phyloP scores from a whole-genome alignment of 148 eudicot species.

The Hydrangea macrophylla region DNA sequence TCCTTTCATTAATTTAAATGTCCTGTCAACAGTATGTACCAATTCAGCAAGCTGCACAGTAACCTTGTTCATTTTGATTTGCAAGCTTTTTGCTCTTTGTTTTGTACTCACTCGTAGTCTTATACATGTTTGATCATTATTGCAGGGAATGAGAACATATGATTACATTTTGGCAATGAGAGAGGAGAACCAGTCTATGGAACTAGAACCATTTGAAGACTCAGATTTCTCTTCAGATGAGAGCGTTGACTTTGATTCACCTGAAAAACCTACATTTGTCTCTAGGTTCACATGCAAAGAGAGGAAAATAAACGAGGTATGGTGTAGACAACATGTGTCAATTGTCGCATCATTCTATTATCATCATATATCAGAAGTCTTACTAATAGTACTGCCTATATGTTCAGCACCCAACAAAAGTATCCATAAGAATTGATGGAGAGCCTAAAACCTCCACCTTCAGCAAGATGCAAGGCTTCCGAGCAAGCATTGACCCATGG shows the following conservation, averaged over 20 bases:
- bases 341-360: neutral
- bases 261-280: slow-evolving; percentile 40
- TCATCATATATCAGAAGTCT: neutral
- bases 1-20: neutral
- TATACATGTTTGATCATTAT: neutral
- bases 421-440: slow-evolving; percentile 67
- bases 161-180: slow-evolving; percentile 91
- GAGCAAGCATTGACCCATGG: slow-evolving; percentile 85
- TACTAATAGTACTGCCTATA: neutral
- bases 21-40: too few relatives aligned
- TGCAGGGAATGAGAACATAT: slow-evolving; percentile 94
- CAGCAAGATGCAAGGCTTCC: slow-evolving; percentile 60
- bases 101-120: neutral
- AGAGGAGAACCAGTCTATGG: slow-evolving; percentile 57
- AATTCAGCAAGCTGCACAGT: neutral
- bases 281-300: slow-evolving; percentile 52
- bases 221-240: slow-evolving; percentile 85
- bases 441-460: slow-evolving; percentile 33
- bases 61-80: neutral
- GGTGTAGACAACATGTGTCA: neutral
- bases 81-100: neutral
- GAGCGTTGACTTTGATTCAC: slow-evolving; percentile 54
- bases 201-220: slow-evolving; percentile 54
- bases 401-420: slow-evolving; percentile 48
- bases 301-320: slow-evolving; percentile 38